phyloP scores from a whole-genome alignment of 2,329 filamentous ascomycete genomes.

The Pseudogymnoascus sp. region DNA sequence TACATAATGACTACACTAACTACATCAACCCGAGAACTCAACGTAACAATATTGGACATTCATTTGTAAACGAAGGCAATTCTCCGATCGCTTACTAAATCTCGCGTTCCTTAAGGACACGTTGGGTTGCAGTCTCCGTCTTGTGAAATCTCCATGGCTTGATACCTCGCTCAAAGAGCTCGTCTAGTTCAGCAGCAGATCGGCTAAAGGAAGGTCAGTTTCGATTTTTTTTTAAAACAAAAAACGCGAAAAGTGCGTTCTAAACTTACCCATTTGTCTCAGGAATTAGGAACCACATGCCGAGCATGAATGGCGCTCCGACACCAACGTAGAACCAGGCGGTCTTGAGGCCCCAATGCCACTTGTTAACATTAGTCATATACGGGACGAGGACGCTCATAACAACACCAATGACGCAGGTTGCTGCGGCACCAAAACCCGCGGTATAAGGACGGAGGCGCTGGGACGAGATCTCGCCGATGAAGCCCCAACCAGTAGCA shows the following conservation, averaged over 20 bases:
- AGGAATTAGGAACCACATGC: slow-evolving; percentile 19
- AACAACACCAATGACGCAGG: slow-evolving; percentile 69
- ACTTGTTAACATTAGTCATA: slow-evolving; percentile 82
- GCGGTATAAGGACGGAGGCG: slow-evolving; percentile 20
- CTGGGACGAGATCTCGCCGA: slow-evolving; percentile 21
- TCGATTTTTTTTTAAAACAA: background rate
- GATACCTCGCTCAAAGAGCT: slow-evolving; percentile 21
- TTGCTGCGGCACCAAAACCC: slow-evolving; percentile 17
- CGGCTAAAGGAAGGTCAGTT: slow-evolving; percentile 15
- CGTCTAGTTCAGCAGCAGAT: slow-evolving; percentile 22
- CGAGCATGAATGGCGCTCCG: slow-evolving; percentile 14
- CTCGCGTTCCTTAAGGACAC: background rate
- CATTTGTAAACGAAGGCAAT: background rate
- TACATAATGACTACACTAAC: background rate
- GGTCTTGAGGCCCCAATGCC: slow-evolving; percentile 63
- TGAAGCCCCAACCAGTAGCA: slow-evolving; percentile 19
- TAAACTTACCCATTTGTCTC: slow-evolving; percentile 10
- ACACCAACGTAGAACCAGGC: slow-evolving; percentile 18
- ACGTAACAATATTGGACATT: background rate
- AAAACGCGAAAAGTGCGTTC: background rate
- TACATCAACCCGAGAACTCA: background rate
- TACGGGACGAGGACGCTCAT: slow-evolving; percentile 79
- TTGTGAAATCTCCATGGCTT: slow-evolving; percentile 17
- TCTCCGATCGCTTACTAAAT: background rate
- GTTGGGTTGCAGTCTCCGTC: slow-evolving; percentile 15